These are phyloP conservation scores for Plasmodiophora brassicae DNA, from an alignment of 208 protist species.

Conservation along the genomic window DNA sequence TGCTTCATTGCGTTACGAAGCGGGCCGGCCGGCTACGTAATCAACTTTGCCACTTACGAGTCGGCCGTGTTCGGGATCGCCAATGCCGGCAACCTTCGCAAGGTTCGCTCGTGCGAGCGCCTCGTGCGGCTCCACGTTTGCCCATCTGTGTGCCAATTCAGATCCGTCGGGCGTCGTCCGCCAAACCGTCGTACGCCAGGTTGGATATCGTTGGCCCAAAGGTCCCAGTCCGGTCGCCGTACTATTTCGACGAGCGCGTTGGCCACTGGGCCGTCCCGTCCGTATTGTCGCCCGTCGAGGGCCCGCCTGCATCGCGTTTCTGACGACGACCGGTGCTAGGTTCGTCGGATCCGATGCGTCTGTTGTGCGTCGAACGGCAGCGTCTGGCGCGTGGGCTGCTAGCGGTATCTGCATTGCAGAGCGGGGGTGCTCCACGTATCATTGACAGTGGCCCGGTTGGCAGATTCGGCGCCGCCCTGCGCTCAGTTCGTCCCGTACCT, in stretches of 20 bases:
- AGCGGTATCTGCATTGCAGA: not conserved
- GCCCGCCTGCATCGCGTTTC: not conserved
- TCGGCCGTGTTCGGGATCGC: not conserved
- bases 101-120: not conserved
- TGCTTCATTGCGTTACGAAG: not conserved
- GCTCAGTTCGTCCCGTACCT: not conserved
- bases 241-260: not conserved
- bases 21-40: not conserved
- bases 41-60: slow-evolving; percentile 11
- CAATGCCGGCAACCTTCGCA: not conserved
- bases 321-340: not conserved
- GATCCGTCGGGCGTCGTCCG: not conserved
- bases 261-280: not conserved
- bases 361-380: not conserved
- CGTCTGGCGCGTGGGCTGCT: too few species aligned
- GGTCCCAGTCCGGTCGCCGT: not conserved
- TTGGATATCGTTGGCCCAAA: not conserved
- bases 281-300: not conserved
- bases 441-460: not conserved
- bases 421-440: not conserved
- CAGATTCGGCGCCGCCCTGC: too few species aligned
- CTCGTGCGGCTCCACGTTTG: too few species aligned
- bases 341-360: not conserved
- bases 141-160: not conserved
- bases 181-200: not conserved